phyloP scores from a whole-genome alignment of 805 yeast species.

The Candida endomychidarum region DNA sequence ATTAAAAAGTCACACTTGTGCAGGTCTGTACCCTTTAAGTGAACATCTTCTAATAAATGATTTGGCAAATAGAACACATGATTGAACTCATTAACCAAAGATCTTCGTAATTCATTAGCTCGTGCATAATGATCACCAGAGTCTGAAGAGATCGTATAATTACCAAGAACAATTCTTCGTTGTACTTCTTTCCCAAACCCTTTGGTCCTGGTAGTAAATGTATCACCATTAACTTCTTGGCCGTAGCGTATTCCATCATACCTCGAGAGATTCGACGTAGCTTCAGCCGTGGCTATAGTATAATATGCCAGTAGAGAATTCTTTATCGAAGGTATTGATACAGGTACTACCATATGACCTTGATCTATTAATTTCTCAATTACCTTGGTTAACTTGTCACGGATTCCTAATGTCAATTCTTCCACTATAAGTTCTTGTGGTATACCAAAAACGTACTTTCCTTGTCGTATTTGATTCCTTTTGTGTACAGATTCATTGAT shows the following conservation, averaged over 20 bases:
- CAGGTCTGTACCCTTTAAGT: background rate
- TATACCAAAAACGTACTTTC: constrained; percentile 60
- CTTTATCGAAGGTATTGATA: constrained; percentile 70
- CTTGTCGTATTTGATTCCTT: constrained; percentile 15
- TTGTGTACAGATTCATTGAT: constrained; percentile 14
- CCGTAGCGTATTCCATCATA: constrained; percentile 93
- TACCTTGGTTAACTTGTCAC: constrained; percentile 46
- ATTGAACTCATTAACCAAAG: constrained; percentile 66
- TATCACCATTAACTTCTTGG: constrained; percentile 12
- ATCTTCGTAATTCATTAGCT: constrained; percentile 67
- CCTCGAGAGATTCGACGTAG: constrained; percentile 85
- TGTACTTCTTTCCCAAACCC: constrained; percentile 85
- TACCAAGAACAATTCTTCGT: constrained; percentile 80
- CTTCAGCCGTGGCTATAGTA: constrained; percentile 89
- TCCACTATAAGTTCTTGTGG: constrained; percentile 64
- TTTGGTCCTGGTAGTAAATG: constrained; percentile 48
- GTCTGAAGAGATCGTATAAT: constrained; percentile 77
- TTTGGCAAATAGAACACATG: constrained; percentile 55
- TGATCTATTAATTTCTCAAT: constrained; percentile 42
- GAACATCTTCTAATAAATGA: constrained; percentile 19
- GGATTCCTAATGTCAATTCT: constrained; percentile 50
- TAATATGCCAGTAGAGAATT: constrained; percentile 77
- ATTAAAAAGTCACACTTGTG: constrained; percentile 60
- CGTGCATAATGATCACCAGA: constrained; percentile 72
- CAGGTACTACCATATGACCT: constrained; percentile 57